A percentile compares a stretch with the other conserved stretches of the same genome.
Conservation (phyloP, 805 yeast genomes). For the Debaryomyces hansenii region DNA sequence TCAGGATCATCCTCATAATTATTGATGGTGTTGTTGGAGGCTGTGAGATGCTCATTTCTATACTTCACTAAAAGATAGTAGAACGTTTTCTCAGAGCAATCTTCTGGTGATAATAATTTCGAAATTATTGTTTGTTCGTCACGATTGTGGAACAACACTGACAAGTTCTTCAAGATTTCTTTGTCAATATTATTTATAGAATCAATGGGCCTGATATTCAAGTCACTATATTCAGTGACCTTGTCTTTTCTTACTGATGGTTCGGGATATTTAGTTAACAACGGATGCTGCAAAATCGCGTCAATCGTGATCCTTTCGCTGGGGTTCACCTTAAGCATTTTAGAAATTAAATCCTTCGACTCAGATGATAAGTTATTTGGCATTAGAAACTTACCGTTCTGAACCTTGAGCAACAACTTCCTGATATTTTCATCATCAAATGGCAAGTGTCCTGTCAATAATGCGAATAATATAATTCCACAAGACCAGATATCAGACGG, state of each 20-base stretch:
- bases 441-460: conserved; percentile 78
- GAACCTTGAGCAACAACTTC: conserved; percentile 69
- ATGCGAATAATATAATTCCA: conserved; percentile 78
- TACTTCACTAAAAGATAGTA: conserved; percentile 74
- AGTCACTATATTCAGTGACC: conserved; percentile 14
- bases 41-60: conserved; percentile 60
- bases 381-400: conserved; percentile 72
- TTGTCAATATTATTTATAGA: conserved; percentile 57
- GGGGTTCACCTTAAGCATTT: conserved; percentile 73
- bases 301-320: conserved; percentile 66
- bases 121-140: conserved; percentile 50
- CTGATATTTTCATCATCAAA: conserved; percentile 82
- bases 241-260: conserved; percentile 16
- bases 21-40: conserved; percentile 8
- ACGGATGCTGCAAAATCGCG: conserved; percentile 60
- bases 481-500: conserved; percentile 90
- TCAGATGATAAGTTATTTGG: conserved; percentile 62
- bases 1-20: conserved; percentile 25
- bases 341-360: conserved; percentile 64
- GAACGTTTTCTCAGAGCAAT: conserved; percentile 77
- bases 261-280: conserved; percentile 65
- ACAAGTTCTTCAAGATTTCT: conserved; percentile 73
- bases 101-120: conserved; percentile 53
- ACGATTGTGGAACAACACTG: conserved; percentile 81
- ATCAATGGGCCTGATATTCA: conserved; percentile 34